phyloP scores from a whole-genome alignment of 1,139 yeast genomes.

The Diutina siamensis region DNA sequence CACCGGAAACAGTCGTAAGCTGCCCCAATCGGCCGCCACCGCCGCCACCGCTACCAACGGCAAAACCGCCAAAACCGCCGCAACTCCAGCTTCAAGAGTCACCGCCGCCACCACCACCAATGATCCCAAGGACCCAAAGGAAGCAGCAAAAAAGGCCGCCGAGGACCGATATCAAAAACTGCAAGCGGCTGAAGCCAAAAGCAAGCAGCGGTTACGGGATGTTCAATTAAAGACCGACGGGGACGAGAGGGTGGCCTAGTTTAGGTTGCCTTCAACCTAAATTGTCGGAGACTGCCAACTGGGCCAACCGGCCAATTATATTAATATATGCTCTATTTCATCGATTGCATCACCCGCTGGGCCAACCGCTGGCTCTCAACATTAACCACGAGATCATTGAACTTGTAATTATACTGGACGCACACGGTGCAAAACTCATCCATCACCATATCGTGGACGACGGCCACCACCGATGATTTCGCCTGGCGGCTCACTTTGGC shows the following conservation, averaged over 20 bases:
- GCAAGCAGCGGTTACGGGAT: not conserved
- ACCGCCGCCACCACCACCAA: not conserved
- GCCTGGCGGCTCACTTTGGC: conserved; percentile 14
- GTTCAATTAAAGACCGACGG: not conserved
- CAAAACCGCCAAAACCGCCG: not conserved
- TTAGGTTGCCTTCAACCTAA: no score
- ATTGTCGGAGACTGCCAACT: no score
- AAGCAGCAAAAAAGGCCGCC: not conserved
- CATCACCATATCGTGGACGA: conserved; percentile 51
- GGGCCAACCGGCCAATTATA: no score
- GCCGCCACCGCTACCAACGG: not conserved
- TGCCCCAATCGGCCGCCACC: not conserved
- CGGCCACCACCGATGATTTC: conserved; percentile 31
- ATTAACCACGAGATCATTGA: conserved; percentile 57
- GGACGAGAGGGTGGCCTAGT: not conserved
- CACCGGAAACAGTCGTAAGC: not conserved
- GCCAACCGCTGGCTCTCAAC: conserved; percentile 39
- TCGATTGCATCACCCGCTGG: conserved; percentile 37
- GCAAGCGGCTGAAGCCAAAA: not conserved
- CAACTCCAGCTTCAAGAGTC: no score
- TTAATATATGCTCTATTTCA: not conserved
- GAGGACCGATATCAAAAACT: not conserved
- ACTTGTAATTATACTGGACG: conserved; percentile 45
- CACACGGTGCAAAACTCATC: conserved; percentile 55
- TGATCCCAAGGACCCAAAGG: not conserved